Base-by-base conservation (phyloP, 345 rosid species). In the Pistacia vera region DNA sequence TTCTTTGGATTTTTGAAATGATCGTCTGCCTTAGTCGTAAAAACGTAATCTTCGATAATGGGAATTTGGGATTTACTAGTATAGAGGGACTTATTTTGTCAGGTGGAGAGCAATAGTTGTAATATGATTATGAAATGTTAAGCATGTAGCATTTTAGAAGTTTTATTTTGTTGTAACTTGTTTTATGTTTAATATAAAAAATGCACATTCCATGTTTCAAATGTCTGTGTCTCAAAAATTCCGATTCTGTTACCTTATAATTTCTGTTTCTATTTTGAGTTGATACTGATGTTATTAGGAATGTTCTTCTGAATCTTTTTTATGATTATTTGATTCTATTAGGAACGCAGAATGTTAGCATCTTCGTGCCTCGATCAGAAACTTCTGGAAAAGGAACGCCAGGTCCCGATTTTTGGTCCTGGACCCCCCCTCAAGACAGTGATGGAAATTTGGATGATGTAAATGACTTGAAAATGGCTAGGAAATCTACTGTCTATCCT, bases 341-440 rank as follows among this genome's bases (percentile, higher is more conserved):
- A 90, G 95, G 90, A 74, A 54, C 38, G 44, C 77, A 82, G 74
- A 81, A 69, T 57, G 83, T 78, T 44, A 78, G 83, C 56, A 83
- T 84, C 10, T 68, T 84, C 51, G 80, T 88, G 65, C 85, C 93
- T 64, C 44, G 49, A 44, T 75, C 91, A 0, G 86, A 82, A 68
- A 74, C 78, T 59, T 80, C 97, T 62, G 87, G 87, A 35, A 76
- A 81, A 18, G 83, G 66, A 75, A 86, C 89, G 33, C 97, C 97
- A 35, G 97, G 98, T 71, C 98, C 98, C 1, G 97, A 95, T 75
- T 95, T 95, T 84, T 95, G 97, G 98, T 90, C 97, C 10, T 91
- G 98, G 98, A 72, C 90, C 2, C 98, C 97, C 67, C 91, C 94
- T 80, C 71, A 80, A 51, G 81, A 54, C 16, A 77, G 66, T 41